Evolutionary conservation across 495 filamentous ascomycete genomes (phyloP), one percentile per base, ranked within the genome.

Genomic region (Aspergillus avenaceus): DNA sequence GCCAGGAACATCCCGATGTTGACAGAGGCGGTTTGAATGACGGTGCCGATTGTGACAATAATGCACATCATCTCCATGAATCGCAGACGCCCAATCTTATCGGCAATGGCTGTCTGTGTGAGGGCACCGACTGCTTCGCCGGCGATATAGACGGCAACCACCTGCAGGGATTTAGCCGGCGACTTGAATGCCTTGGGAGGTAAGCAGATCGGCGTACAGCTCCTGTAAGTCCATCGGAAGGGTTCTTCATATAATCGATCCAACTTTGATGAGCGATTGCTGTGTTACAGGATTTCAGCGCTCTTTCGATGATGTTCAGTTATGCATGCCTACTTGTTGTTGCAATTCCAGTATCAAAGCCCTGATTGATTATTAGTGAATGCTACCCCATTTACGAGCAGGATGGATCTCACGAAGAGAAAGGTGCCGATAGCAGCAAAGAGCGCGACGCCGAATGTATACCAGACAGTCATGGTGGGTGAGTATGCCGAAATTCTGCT

Each of bases 1-100:
- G 76, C 76, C 25, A 83, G 71, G 56, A 81, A 81, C 79, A 81
- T 83, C 24, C 75, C 79, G 37, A 81, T 79, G 41, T 80, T 83
- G 28, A 81, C 64, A 8, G 78, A 72, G 8, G 76, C 79, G 0
- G 80, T 80, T 50, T 82, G 79, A 52, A 83, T 78, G 21, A 67
- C 58, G 2, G 73, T 77, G 28, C 78, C 80, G 36, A 82, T 73
- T 1, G 78, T 82, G 21, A 83, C 78, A 36, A 83, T 61, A 12
- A 80, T 50, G 53, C 78, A 81, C 64, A 78, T 71, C 40, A 80
- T 38, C 51, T 81, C 75, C 80, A 83, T 83, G 55, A 82, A 81
- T 0, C 77, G 71, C 34, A 80, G 76, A 28, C 80, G 77, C 25
- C 80, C 80, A 8, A 83, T 71, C 57, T 57, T 73, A 49, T 83